These are phyloP conservation scores for Diaporthe amygdali DNA, from an alignment of 2,329 filamentous ascomycete genomes.

Conservation along the genomic window DNA sequence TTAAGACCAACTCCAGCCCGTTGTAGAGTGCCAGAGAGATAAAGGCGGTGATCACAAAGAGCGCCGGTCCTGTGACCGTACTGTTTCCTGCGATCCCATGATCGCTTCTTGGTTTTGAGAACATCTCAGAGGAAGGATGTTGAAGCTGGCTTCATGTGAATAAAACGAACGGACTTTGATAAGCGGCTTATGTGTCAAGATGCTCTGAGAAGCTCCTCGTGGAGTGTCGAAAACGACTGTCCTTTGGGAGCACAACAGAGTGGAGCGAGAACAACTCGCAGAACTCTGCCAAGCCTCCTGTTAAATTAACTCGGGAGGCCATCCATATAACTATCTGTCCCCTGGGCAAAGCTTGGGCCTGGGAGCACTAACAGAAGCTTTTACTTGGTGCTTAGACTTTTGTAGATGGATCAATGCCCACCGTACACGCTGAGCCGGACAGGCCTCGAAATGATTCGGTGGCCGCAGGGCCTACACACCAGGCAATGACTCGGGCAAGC, in stretches of 20 bases:
- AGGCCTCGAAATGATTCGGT: background rate
- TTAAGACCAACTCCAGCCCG: slow-evolving; percentile 19
- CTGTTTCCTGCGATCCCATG: background rate
- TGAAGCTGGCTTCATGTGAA: background rate
- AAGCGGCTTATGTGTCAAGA: background rate
- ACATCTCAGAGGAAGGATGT: background rate
- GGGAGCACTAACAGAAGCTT: background rate
- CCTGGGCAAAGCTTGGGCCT: background rate
- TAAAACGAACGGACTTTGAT: background rate
- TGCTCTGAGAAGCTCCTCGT: slow-evolving; percentile 12
- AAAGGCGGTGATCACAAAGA: slow-evolving; percentile 22
- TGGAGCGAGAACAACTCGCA: background rate
- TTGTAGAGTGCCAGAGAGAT: slow-evolving; percentile 24
- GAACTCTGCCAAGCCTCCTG: background rate
- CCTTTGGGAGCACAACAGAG: background rate
- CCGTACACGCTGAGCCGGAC: background rate
- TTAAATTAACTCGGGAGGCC: background rate
- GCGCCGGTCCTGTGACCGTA: background rate
- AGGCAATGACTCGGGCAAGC: background rate
- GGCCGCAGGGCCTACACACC: background rate
- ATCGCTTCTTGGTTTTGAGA: background rate
- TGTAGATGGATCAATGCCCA: background rate
- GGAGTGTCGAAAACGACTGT: background rate
- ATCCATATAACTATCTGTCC: background rate
- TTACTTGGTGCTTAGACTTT: background rate